Evolutionary conservation across 2,329 filamentous ascomycete species (phyloP).

Genomic region (Arachnomyces sp.): DNA sequence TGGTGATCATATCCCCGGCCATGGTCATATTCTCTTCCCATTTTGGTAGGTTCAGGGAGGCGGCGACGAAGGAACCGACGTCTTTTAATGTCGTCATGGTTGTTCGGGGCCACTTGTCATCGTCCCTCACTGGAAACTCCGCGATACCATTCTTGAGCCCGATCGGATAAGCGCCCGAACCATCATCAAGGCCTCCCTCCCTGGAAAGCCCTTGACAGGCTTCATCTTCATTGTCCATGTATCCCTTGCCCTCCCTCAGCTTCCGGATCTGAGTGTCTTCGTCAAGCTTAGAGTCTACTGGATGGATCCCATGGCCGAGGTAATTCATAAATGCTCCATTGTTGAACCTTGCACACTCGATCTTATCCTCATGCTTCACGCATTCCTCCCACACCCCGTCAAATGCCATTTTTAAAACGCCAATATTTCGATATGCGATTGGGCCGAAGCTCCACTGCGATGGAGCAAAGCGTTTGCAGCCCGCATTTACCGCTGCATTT

Average conservation of each 20-base stretch:
- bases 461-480: slow-evolving; percentile 41
- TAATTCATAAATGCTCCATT: slow-evolving; percentile 31
- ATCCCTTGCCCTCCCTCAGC: too few relatives aligned
- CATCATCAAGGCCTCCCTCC: too few relatives aligned
- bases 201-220: too few relatives aligned
- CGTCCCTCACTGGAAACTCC: slow-evolving; percentile 18
- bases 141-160: slow-evolving; percentile 18
- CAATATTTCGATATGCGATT: slow-evolving; percentile 11
- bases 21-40: slow-evolving; percentile 23
- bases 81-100: slow-evolving; percentile 27
- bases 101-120: slow-evolving; percentile 17
- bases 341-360: slow-evolving; percentile 18
- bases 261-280: slow-evolving; percentile 15
- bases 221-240: too few relatives aligned
- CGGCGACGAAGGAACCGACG: slow-evolving; percentile 24
- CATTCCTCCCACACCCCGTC: slow-evolving; percentile 20
- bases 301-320: slow-evolving; percentile 15
- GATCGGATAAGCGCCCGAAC: slow-evolving; percentile 8
- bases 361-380: slow-evolving; percentile 1
- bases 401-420: slow-evolving; percentile 12
- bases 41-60: slow-evolving; percentile 21
- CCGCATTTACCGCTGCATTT: slow-evolving; percentile 36
- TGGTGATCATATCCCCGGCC: slow-evolving; percentile 22
- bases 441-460: slow-evolving; percentile 30
- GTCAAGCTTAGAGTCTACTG: slow-evolving; percentile 8